Conservation (phyloP, 306 rosid genomes). For the Calophaca sinica region DNA sequence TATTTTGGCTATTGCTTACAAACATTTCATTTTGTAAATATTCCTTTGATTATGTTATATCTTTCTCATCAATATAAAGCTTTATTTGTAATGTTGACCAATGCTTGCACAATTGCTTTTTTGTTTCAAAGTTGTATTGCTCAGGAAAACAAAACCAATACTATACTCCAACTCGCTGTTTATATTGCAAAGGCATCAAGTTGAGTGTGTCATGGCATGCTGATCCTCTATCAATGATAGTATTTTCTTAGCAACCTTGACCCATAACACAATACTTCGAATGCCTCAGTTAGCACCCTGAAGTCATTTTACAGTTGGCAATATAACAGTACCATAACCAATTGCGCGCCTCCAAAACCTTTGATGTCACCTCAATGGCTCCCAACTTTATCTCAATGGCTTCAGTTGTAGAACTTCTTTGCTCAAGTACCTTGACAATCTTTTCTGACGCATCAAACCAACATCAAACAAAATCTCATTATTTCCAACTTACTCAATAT, state of each 20-base stretch:
- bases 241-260: slow-evolving; percentile 87
- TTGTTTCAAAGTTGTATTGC: too few species aligned
- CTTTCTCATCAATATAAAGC: too few species aligned
- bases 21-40: too few species aligned
- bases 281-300: slow-evolving; percentile 85
- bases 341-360: slow-evolving; percentile 83
- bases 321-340: slow-evolving; percentile 73
- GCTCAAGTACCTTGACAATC: slow-evolving; percentile 68
- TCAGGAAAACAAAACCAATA: too few species aligned
- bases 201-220: slow-evolving; percentile 53
- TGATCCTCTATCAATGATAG: slow-evolving; percentile 62
- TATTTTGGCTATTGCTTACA: too few species aligned
- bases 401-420: slow-evolving; percentile 58
- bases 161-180: too few species aligned
- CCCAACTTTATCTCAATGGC: slow-evolving; percentile 60
- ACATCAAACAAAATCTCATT: slow-evolving; percentile 67
- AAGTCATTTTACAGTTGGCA: slow-evolving; percentile 75
- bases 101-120: too few species aligned
- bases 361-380: slow-evolving; percentile 77
- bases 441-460: slow-evolving; percentile 88
- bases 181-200: too few species aligned
- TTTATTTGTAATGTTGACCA: too few species aligned
- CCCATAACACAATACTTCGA: slow-evolving; percentile 89
- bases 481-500: slow-evolving; percentile 79
- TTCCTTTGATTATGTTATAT: too few species aligned